Conservation (phyloP, 2,329 filamentous ascomycete species). For the Zymoseptoria crescenta region DNA sequence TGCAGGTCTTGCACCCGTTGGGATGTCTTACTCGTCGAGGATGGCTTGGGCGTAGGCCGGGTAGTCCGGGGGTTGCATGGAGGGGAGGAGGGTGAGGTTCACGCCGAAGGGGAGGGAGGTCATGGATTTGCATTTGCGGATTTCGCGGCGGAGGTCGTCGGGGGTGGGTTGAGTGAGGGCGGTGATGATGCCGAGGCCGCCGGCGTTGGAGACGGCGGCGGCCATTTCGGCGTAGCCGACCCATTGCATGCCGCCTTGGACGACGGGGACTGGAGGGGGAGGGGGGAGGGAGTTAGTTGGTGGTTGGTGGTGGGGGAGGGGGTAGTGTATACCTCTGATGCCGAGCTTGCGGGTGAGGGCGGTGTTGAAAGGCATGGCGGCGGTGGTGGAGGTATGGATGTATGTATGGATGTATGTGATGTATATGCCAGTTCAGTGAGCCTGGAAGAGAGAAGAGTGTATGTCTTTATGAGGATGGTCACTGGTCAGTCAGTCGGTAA, state of each 20-base stretch:
- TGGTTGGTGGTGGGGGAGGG: not conserved
- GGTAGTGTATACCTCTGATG: slow-evolving; percentile 36
- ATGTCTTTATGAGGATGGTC: not conserved
- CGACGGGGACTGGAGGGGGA: slow-evolving; percentile 59
- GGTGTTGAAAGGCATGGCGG: slow-evolving; percentile 56
- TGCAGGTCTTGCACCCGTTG: too few species aligned
- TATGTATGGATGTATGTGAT: not conserved
- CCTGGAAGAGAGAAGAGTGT: not conserved
- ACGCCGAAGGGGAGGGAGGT: slow-evolving; percentile 78
- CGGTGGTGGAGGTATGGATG: not conserved
- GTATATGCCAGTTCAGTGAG: not conserved
- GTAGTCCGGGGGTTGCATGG: slow-evolving; percentile 87
- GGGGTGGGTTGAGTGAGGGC: slow-evolving; percentile 89
- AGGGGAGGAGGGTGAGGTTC: slow-evolving; percentile 88
- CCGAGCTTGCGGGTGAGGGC: slow-evolving; percentile 55
- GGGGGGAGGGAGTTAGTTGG: slow-evolving; percentile 3
- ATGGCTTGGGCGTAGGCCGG: slow-evolving; percentile 82
- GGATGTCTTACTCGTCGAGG: too few species aligned
- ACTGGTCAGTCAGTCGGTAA: too few species aligned
- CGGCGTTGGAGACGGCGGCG: slow-evolving; percentile 69
- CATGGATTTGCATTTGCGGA: slow-evolving; percentile 73
- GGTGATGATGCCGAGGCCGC: slow-evolving; percentile 73
- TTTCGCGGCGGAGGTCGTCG: slow-evolving; percentile 87
- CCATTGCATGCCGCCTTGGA: slow-evolving; percentile 85
- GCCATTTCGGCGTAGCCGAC: slow-evolving; percentile 73